Conservation (phyloP, 495 filamentous ascomycete genomes). For the Jackrogersella multiformis region DNA sequence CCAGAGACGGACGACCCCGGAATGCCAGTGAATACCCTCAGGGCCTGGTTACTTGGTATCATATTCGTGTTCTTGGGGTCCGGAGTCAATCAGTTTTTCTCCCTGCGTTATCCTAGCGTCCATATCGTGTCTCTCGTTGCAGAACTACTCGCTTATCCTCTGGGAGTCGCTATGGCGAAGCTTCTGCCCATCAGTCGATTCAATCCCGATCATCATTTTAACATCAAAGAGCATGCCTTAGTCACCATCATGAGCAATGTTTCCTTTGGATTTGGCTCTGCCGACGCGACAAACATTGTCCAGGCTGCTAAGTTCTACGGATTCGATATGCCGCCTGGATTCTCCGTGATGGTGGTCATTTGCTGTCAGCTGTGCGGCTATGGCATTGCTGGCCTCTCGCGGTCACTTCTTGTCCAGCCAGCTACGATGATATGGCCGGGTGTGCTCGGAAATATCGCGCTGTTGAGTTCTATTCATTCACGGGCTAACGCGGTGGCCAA, state of each 20-base stretch:
- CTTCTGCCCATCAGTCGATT: conserved; percentile 38
- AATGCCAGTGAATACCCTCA: conserved; percentile 45
- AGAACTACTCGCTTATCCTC: conserved; percentile 40
- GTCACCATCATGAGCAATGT: conserved; percentile 50
- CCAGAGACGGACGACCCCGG: conserved; percentile 46
- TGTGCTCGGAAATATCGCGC: conserved; percentile 41
- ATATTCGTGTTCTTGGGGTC: conserved; percentile 46
- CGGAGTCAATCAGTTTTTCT: conserved; percentile 45
- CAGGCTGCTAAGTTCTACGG: conserved; percentile 57
- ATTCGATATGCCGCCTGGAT: conserved; percentile 54
- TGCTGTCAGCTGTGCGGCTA: conserved; percentile 55
- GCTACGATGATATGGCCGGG: conserved; percentile 45
- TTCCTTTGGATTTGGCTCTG: conserved; percentile 48
- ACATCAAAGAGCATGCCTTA: conserved; percentile 54
- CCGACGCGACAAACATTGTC: conserved; percentile 58
- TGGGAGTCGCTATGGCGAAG: conserved; percentile 38
- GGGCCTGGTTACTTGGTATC: conserved; percentile 46
- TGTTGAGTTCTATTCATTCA: conserved; percentile 42
- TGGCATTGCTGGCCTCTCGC: conserved; percentile 54
- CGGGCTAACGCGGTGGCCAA: conserved; percentile 36
- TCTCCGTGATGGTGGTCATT: conserved; percentile 49
- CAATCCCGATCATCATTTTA: conserved; percentile 54
- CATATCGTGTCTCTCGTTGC: conserved; percentile 43
- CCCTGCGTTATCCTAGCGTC: conserved; percentile 42
- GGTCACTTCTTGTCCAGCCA: conserved; percentile 55